These are phyloP conservation scores for Lipomyces yamanashiensis DNA, from an alignment of 805 yeast species.

Conservation along the genomic window DNA sequence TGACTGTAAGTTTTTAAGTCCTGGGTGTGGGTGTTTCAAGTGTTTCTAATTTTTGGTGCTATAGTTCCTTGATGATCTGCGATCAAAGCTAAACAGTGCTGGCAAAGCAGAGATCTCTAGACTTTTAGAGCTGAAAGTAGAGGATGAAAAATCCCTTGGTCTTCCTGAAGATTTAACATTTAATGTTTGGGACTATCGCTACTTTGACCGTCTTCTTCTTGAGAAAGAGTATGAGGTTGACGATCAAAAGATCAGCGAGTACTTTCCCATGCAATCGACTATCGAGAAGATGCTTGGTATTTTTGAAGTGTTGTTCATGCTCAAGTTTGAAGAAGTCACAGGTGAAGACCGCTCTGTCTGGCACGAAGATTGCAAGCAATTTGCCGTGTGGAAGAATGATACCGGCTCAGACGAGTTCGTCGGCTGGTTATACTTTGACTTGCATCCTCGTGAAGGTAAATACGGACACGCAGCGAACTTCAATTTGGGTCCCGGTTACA, in stretches of 20 bases:
- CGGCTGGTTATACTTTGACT: slow-evolving; percentile 80
- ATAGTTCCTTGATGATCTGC: slow-evolving; percentile 65
- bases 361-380: slow-evolving; percentile 80
- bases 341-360: slow-evolving; percentile 58
- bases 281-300: slow-evolving; percentile 70
- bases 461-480: slow-evolving; percentile 90
- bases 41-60: slow-evolving; percentile 1
- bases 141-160: slow-evolving; percentile 55
- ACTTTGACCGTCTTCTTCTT: slow-evolving; percentile 66
- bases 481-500: slow-evolving; percentile 65
- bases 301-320: slow-evolving; percentile 69
- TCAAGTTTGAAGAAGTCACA: slow-evolving; percentile 63
- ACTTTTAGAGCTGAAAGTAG: slow-evolving; percentile 59
- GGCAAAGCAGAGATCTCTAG: slow-evolving; percentile 59
- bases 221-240: slow-evolving; percentile 76
- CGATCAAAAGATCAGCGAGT: slow-evolving; percentile 71
- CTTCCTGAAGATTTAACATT: slow-evolving; percentile 49
- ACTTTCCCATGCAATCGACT: slow-evolving; percentile 74
- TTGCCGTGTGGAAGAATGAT: slow-evolving; percentile 72
- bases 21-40: background rate
- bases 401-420: slow-evolving; percentile 54
- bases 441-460: slow-evolving; percentile 85
- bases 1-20: slow-evolving; percentile 30
- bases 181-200: slow-evolving; percentile 77
- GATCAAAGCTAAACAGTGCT: slow-evolving; percentile 59